Evolutionary conservation across 139 green algal species (phyloP).

Genomic region (Chlamydomonas eustigma): DNA sequence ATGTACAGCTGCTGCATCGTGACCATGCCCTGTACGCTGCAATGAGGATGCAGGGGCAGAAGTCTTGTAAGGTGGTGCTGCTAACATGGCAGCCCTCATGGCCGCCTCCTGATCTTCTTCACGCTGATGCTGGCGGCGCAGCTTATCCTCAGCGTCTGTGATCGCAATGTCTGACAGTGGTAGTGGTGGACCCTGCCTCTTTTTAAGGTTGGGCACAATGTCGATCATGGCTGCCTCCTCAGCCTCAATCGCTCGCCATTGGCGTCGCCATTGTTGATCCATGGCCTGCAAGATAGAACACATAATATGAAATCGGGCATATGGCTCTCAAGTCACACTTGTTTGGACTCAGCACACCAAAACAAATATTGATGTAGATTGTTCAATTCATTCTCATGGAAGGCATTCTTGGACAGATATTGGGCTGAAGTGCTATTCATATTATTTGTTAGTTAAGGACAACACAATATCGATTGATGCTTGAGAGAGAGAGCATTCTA

Average conservation of each 20-base stretch:
- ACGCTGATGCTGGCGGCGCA: background rate
- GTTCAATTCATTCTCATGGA: no score
- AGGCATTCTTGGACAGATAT: no score
- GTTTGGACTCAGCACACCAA: no score
- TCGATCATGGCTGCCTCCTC: background rate
- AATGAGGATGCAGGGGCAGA: background rate
- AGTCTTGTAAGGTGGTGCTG: background rate
- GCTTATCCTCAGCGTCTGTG: background rate
- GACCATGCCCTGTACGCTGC: background rate
- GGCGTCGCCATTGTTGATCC: conserved; percentile 3
- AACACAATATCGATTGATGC: no score
- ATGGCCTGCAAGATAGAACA: no score
- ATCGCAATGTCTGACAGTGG: background rate
- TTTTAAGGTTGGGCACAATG: background rate
- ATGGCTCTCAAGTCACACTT: no score
- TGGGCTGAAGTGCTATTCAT: no score
- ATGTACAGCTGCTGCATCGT: no score
- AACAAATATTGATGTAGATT: no score
- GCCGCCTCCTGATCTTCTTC: background rate
- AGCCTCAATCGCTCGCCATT: background rate
- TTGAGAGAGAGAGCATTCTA: no score
- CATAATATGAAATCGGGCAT: no score
- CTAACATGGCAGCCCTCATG: background rate
- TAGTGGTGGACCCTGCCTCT: background rate
- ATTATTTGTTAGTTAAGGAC: no score